A percentile compares a stretch with the other conserved stretches of the same genome.
Evolutionary conservation across 176 grass and related monocot species (phyloP).

Genomic region (Chrysopogon serrulatus): DNA sequence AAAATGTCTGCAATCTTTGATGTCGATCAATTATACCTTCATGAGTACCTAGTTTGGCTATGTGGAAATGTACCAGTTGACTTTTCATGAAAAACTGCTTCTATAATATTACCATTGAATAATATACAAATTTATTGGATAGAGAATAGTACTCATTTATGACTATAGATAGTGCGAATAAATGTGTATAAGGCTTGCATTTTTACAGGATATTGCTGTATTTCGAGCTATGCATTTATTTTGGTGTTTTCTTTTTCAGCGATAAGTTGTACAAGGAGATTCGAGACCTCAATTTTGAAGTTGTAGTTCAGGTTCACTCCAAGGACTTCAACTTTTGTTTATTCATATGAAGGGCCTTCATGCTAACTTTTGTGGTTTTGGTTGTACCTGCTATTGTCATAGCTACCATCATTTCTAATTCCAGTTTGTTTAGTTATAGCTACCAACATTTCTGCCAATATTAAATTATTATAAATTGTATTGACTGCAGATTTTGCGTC

Average conservation of each 20-base stretch:
- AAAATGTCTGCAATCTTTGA: neutral
- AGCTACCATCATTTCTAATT: neutral
- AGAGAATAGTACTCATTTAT: neutral
- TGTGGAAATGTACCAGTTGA: too few relatives aligned
- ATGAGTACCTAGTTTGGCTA: too few relatives aligned
- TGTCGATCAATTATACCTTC: neutral
- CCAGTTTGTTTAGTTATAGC: neutral
- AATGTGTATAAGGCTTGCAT: neutral
- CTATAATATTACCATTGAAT: neutral
- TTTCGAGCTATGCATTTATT: constrained; percentile 3
- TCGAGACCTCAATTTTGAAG: constrained; percentile 95
- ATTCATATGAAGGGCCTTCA: constrained; percentile 1
- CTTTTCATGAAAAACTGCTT: neutral
- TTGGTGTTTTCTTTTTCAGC: constrained; percentile 40
- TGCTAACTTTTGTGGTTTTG: neutral
- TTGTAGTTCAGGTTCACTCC: constrained; percentile 82
- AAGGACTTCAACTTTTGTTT: neutral
- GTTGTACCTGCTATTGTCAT: neutral
- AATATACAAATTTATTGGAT: neutral
- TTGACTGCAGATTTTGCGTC: constrained; percentile 74
- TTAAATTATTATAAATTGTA: constrained; percentile 18
- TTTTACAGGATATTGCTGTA: neutral
- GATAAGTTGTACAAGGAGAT: constrained; percentile 99
- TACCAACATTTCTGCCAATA: neutral
- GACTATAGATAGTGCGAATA: neutral